Percentiles rank a stretch among this genome's conserved stretches.
phyloP scores from a whole-genome alignment of 1,284 basidiomycete genomes.

The Pterula multifida region DNA sequence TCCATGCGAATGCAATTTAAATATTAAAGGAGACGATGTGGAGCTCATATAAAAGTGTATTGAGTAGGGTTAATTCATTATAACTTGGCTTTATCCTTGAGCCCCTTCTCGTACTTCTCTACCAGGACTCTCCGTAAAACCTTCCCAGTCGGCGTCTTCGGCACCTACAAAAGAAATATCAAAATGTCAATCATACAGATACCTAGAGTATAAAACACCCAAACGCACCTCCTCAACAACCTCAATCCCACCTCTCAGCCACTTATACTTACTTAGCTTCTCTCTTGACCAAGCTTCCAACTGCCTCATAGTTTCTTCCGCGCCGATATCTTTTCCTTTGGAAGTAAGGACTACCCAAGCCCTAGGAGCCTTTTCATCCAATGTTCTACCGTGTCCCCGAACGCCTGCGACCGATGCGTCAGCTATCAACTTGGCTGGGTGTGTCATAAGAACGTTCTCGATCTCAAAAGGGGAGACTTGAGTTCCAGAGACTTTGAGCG shows the following conservation, averaged over 20 bases:
- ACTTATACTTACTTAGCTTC: constrained; percentile 58
- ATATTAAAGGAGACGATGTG: too few relatives aligned
- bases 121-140: constrained; percentile 45
- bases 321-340: constrained; percentile 35
- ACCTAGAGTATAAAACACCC: not conserved
- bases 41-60: not conserved
- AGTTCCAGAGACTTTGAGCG: constrained; percentile 57
- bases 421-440: constrained; percentile 43
- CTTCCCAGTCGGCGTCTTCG: constrained; percentile 63
- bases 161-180: constrained; percentile 30
- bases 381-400: constrained; percentile 41
- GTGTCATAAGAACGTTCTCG: constrained; percentile 44
- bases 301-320: constrained; percentile 25
- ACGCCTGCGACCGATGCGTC: constrained; percentile 67
- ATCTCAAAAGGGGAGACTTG: constrained; percentile 71
- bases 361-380: constrained; percentile 56
- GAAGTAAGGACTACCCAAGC: constrained; percentile 63
- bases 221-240: constrained; percentile 42
- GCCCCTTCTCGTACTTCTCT: constrained; percentile 35
- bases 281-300: constrained; percentile 49
- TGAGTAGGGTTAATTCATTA: not conserved
- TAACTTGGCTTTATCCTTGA: not conserved
- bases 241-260: constrained; percentile 56
- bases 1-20: too few relatives aligned
- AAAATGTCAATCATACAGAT: not conserved